Percentiles rank a stretch among this genome's conserved stretches.
phyloP scores from a whole-genome alignment of 2,329 filamentous ascomycete genomes.

The Penicillium sp. region DNA sequence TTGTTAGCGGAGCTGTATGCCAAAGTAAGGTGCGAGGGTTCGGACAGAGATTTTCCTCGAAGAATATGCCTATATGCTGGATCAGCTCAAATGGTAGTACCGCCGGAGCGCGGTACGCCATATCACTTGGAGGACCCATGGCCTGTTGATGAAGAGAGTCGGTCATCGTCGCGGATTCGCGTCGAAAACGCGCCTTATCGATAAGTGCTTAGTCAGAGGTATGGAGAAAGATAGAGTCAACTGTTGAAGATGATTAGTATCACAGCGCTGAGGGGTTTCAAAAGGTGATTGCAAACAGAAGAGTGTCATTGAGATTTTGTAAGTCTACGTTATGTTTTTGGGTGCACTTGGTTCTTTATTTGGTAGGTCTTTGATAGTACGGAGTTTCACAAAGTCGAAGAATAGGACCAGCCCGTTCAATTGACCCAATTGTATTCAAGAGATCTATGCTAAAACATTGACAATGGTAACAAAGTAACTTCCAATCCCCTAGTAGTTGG shows the following conservation, averaged over 20 bases:
- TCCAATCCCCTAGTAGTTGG: background rate
- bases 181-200: slow-evolving; percentile 21
- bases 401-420: background rate
- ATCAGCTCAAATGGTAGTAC: slow-evolving; percentile 63
- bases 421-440: background rate
- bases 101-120: slow-evolving; percentile 54
- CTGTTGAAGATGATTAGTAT: background rate
- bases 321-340: background rate
- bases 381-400: background rate
- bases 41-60: slow-evolving; percentile 73
- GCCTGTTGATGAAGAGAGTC: slow-evolving; percentile 6
- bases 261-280: background rate
- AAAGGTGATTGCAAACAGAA: background rate
- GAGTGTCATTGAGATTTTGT: background rate
- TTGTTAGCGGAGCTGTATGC: slow-evolving; percentile 1
- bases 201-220: slow-evolving; percentile 19
- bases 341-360: background rate
- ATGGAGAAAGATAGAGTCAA: background rate
- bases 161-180: slow-evolving; percentile 12
- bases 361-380: background rate
- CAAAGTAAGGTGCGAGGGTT: background rate
- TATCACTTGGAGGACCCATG: slow-evolving; percentile 21
- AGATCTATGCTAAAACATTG: background rate
- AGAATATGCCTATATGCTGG: slow-evolving; percentile 67
- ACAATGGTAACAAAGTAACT: background rate